These are phyloP conservation scores for Gonapodya sp. DNA, from an alignment of 192 early-diverging fungal species.

Conservation along the genomic window DNA sequence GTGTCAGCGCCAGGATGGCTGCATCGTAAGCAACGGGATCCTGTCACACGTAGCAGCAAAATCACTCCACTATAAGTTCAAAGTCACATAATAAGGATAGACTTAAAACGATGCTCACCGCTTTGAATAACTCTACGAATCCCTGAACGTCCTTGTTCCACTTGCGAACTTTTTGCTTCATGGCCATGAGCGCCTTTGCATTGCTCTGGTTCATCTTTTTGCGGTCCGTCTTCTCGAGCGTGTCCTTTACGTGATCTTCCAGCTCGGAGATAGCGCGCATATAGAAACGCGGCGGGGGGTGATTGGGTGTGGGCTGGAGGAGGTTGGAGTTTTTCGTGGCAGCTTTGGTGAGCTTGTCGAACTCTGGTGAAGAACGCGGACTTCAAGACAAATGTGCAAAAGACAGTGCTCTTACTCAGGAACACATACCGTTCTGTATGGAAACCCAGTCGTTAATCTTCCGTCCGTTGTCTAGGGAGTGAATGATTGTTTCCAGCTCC, in stretches of 20 bases:
- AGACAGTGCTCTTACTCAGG: background rate
- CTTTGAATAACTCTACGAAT: slow-evolving; percentile 57
- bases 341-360: slow-evolving; percentile 69
- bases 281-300: slow-evolving; percentile 46
- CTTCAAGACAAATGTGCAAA: background rate
- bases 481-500: slow-evolving; percentile 60
- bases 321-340: slow-evolving; percentile 52
- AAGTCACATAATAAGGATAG: background rate
- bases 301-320: slow-evolving; percentile 25
- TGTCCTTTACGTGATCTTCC: slow-evolving; percentile 65
- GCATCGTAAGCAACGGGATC: slow-evolving; percentile 21
- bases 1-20: background rate
- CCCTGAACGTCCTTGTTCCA: slow-evolving; percentile 64
- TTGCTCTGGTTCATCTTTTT: slow-evolving; percentile 79
- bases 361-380: slow-evolving; percentile 40
- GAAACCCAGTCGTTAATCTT: slow-evolving; percentile 87
- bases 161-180: slow-evolving; percentile 93
- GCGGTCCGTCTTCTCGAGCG: slow-evolving; percentile 55
- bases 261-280: slow-evolving; percentile 60
- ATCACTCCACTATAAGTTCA: background rate
- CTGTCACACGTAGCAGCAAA: background rate
- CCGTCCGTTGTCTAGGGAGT: slow-evolving; percentile 57
- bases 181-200: slow-evolving; percentile 73
- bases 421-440: slow-evolving; percentile 55
- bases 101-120: slow-evolving; percentile 14